These are phyloP conservation scores for Adansonia rubrostipa DNA, from an alignment of 441 rosid genomes.

Conservation along the genomic window DNA sequence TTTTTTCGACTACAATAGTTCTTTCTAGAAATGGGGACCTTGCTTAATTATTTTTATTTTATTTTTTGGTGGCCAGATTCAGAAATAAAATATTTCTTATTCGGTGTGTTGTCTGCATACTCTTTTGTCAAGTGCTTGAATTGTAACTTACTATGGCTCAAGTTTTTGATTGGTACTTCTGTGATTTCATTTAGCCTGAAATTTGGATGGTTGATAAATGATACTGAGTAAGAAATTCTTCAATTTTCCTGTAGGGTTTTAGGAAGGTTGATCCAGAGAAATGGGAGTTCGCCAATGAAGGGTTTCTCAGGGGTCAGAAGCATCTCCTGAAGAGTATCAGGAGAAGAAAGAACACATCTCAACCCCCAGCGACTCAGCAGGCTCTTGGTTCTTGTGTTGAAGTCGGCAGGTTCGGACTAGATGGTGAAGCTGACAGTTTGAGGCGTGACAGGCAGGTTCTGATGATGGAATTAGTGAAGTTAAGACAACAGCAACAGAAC, in stretches of 20 bases:
- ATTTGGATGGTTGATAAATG: not conserved
- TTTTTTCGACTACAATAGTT: constrained; percentile 10
- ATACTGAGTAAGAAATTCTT: not conserved
- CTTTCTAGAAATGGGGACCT: constrained; percentile 33
- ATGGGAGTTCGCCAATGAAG: constrained; percentile 89
- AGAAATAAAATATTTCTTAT: constrained; percentile 14
- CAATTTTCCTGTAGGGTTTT: constrained; percentile 59
- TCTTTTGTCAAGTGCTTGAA: not conserved
- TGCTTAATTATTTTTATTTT: not conserved
- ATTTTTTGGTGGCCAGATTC: not conserved
- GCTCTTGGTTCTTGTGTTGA: constrained; percentile 51
- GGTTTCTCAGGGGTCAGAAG: constrained; percentile 71
- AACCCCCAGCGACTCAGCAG: constrained; percentile 30
- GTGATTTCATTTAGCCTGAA: not conserved
- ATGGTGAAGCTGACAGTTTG: constrained; percentile 49
- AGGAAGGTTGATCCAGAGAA: constrained; percentile 81
- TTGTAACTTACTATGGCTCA: not conserved
- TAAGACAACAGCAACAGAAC: constrained; percentile 72
- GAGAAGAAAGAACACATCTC: constrained; percentile 56
- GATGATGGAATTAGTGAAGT: constrained; percentile 68
- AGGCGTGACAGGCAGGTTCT: constrained; percentile 65
- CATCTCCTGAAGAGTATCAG: constrained; percentile 66
- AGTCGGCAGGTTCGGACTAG: constrained; percentile 47
- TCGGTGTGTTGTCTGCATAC: not conserved
- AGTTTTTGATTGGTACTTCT: not conserved